Evolutionary conservation across 495 filamentous ascomycete genomes (phyloP).

Genomic region (Xeromyces bisporus): DNA sequence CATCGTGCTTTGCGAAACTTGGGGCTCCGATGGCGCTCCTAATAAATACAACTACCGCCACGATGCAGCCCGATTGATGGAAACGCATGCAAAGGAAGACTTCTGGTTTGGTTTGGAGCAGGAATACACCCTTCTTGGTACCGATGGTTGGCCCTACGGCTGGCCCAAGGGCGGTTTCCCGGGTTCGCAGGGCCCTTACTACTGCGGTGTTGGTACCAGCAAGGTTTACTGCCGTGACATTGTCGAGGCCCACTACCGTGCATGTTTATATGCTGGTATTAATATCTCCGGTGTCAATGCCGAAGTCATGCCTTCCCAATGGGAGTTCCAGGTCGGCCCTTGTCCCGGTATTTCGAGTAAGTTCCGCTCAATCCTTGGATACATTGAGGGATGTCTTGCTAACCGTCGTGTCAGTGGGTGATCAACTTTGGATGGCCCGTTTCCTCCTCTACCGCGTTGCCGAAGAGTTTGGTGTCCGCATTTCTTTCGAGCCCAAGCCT

Average conservation of each 20-base stretch:
- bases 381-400: constrained; percentile 6
- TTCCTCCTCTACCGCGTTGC: constrained; percentile 93
- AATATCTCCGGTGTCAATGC: constrained; percentile 98
- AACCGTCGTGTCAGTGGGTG: constrained; percentile 52
- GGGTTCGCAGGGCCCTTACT: constrained; percentile 94
- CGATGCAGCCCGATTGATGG: constrained; percentile 75
- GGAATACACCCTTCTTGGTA: constrained; percentile 87
- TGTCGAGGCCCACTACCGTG: constrained; percentile 96
- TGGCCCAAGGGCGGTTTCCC: constrained; percentile 96
- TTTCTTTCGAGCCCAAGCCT: constrained; percentile 94
- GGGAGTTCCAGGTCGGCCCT: constrained; percentile 98
- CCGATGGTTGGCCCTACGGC: constrained; percentile 71
- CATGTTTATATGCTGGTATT: constrained; percentile 79
- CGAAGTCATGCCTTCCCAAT: constrained; percentile 96
- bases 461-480: constrained; percentile 92
- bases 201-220: constrained; percentile 95
- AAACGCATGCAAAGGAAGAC: constrained; percentile 61
- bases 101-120: constrained; percentile 99
- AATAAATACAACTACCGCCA: constrained; percentile 99
- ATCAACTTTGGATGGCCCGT: constrained; percentile 93
- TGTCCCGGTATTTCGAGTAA: constrained; percentile 73
- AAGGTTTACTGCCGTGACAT: constrained; percentile 98
- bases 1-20: constrained; percentile 87
- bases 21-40: constrained; percentile 87
- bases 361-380: constrained; percentile 10